A percentile compares a stretch with the other conserved stretches of the same genome.
Conservation (phyloP, 495 filamentous ascomycete genomes). For the Amniculicola lignicola region DNA sequence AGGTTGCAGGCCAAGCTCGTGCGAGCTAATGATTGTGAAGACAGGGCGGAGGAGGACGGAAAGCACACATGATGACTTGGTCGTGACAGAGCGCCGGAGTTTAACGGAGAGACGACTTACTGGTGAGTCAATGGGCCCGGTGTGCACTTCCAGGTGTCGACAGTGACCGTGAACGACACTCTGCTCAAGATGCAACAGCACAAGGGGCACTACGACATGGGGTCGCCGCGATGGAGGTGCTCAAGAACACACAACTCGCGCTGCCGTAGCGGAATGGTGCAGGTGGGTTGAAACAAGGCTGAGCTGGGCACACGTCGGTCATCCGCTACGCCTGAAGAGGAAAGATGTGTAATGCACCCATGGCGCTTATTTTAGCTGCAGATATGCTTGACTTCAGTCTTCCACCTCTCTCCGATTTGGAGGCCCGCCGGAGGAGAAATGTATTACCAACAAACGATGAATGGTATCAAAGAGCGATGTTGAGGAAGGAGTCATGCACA, state of each 20-base stretch:
- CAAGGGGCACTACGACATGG: too few relatives aligned
- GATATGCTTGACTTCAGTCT: neutral
- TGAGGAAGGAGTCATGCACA: too few relatives aligned
- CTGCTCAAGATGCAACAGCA: too few relatives aligned
- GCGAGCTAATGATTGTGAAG: constrained; percentile 2
- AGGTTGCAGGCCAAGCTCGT: neutral
- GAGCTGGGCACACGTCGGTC: neutral
- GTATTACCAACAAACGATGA: too few relatives aligned
- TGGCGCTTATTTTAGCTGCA: neutral
- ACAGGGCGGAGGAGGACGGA: constrained; percentile 5
- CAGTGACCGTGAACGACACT: too few relatives aligned
- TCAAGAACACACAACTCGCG: neutral
- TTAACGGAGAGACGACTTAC: constrained; percentile 23
- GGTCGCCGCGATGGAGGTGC: too few relatives aligned
- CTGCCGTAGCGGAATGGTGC: neutral
- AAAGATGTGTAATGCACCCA: neutral
- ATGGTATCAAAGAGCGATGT: too few relatives aligned
- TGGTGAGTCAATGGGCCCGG: constrained; percentile 3
- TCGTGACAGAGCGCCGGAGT: constrained; percentile 8
- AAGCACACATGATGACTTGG: constrained; percentile 19
- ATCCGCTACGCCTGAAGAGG: neutral
- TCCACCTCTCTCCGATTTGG: neutral
- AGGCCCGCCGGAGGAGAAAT: neutral
- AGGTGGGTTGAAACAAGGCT: neutral
- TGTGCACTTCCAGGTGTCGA: constrained; percentile 1